Evolutionary conservation across 768 basidiomycete species (phyloP).

Genomic region (Wakefieldia striispora): DNA sequence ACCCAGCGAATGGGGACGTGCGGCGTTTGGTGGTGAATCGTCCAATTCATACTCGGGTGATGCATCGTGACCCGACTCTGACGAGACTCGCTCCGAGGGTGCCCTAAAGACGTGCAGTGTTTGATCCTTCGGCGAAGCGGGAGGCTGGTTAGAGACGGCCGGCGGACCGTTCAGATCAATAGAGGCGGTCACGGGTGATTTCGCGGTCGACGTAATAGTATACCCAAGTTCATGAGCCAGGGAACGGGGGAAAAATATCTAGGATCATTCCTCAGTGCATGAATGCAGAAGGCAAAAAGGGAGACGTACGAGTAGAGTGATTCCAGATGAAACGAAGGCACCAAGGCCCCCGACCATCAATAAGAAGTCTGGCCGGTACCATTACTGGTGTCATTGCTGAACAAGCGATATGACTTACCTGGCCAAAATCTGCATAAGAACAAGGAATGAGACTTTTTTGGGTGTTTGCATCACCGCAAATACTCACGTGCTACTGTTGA

Average conservation of each 20-base stretch:
- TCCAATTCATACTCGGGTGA: slow-evolving; percentile 43
- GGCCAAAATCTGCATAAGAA: slow-evolving; percentile 49
- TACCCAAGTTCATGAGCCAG: slow-evolving; percentile 64
- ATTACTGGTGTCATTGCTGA: neutral
- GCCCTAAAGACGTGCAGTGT: slow-evolving; percentile 23
- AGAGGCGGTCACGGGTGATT: slow-evolving; percentile 26
- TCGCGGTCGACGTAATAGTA: slow-evolving; percentile 35
- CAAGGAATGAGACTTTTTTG: neutral
- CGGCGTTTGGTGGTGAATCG: slow-evolving; percentile 14
- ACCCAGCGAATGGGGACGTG: slow-evolving; percentile 18
- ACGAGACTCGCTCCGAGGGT: slow-evolving; percentile 18
- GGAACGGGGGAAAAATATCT: slow-evolving; percentile 82
- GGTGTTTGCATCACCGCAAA: neutral
- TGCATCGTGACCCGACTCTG: slow-evolving; percentile 28
- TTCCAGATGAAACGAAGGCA: slow-evolving; percentile 74
- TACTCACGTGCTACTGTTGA: slow-evolving; percentile 59
- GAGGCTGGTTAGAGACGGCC: slow-evolving; percentile 1
- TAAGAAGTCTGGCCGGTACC: slow-evolving; percentile 51
- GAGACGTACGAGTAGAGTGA: slow-evolving; percentile 67
- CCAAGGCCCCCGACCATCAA: slow-evolving; percentile 72
- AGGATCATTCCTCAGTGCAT: neutral
- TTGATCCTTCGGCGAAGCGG: slow-evolving; percentile 23
- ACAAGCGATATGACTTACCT: slow-evolving; percentile 38
- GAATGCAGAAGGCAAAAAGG: neutral
- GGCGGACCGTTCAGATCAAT: slow-evolving; percentile 20